Evolutionary conservation across 176 grass and related monocot genomes (phyloP), one percentile per base, ranked within the genome.

Genomic region (Musa beccarii): DNA sequence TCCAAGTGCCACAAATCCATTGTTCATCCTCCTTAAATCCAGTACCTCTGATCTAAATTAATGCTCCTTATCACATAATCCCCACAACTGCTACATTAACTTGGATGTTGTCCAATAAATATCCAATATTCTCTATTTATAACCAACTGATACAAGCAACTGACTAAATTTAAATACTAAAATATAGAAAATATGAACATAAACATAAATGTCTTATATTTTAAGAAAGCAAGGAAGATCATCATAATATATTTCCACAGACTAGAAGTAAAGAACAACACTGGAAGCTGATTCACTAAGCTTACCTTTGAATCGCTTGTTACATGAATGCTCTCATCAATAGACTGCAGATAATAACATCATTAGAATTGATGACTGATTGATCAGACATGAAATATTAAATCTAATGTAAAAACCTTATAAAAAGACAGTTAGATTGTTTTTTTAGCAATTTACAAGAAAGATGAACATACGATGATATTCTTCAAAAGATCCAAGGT

Each of bases 251-350:
- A 71, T 51, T 71, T 70, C 43, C 34, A 51, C 20, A 49, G 11
- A 66, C 23, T 66, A 5, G 68, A 71, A 20, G 68, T 11, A 52
- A 52, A 52, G 21, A 66, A 2, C 19, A 51, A 43, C 52, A 34
- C 11, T 74, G 52, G 53, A 74, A 74, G 15, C 0, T 19, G 16
- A 74, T 25, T 57, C 10, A 59, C 69, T 54, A 29, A 57, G 5
- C 53, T 74, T 87, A 94, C 95, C 84, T 84, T 87, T 77, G 84
- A 83, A 86, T 99, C 88, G 79, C 95, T 99, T 81, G 90, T 94
- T 54, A 99, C 80, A 79, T 94, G 95, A 73, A 79, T 29, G 59
- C 73, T 89, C 83, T 94, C 86, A 84, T 94, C 95, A 77, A 94
- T 78, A 50, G 88, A 80, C 95, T 99, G 85, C 50, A 78, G 78